phyloP scores from a whole-genome alignment of 179 eudicot species.

The Drosera spatulata region DNA sequence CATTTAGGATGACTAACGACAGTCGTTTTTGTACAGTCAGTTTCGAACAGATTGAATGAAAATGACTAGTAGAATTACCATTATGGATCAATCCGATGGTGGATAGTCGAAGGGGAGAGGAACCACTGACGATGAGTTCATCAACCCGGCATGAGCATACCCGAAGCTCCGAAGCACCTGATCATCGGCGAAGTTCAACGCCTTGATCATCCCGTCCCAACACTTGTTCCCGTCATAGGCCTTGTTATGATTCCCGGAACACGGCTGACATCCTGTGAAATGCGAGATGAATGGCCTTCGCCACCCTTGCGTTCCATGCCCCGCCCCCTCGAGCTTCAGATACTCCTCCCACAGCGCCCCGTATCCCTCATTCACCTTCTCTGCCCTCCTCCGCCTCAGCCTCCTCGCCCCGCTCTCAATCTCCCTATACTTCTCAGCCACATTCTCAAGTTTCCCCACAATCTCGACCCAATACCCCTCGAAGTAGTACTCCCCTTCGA shows the following conservation, averaged over 20 bases:
- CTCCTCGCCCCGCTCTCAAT: conserved; percentile 12
- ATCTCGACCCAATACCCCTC: conserved; percentile 39
- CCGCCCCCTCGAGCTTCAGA: conserved; percentile 3
- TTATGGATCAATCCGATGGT: neutral
- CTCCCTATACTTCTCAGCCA: conserved; percentile 10
- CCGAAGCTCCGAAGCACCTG: conserved; percentile 58
- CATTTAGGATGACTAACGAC: no score
- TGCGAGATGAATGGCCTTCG: conserved; percentile 44
- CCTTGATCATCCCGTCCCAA: conserved; percentile 40
- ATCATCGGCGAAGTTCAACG: conserved; percentile 72
- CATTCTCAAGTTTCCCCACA: conserved; percentile 12
- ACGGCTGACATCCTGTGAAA: conserved; percentile 75
- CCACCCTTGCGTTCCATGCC: conserved; percentile 2
- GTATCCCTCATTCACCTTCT: conserved; percentile 15
- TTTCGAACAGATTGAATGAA: no score
- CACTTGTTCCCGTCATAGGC: conserved; percentile 31
- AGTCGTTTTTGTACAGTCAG: no score
- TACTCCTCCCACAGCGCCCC: conserved; percentile 19
- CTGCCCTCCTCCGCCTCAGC: conserved; percentile 29
- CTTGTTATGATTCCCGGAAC: conserved; percentile 54
- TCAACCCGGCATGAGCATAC: conserved; percentile 26
- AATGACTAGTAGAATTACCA: no score
- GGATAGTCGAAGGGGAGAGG: neutral
- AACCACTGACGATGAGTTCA: conserved; percentile 8
- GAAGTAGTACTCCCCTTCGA: conserved; percentile 25